Conservation (phyloP, 495 filamentous ascomycete genomes). For the Darksidea phi region DNA sequence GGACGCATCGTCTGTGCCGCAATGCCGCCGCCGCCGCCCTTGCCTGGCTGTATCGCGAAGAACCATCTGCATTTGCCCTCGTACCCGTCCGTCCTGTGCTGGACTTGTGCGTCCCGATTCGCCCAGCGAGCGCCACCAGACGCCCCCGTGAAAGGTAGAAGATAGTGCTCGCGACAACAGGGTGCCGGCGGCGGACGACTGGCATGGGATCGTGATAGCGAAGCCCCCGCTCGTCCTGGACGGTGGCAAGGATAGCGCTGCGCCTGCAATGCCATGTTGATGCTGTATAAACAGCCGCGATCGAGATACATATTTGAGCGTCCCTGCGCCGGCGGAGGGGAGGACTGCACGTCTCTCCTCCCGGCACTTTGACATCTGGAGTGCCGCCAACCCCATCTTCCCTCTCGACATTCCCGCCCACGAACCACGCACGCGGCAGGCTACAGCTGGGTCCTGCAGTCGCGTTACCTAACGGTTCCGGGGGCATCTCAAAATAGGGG, state of each 20-base stretch:
- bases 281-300: conserved; percentile 4
- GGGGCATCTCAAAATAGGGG: conserved; percentile 2
- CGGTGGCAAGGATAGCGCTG: conserved; percentile 24
- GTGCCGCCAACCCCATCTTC: too few species aligned
- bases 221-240: neutral
- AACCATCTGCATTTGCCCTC: too few species aligned
- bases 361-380: too few species aligned
- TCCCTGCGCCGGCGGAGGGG: conserved; percentile 24
- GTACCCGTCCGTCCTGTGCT: too few species aligned
- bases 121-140: conserved; percentile 20
- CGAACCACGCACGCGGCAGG: too few species aligned
- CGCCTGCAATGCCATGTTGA: conserved; percentile 21
- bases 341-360: neutral
- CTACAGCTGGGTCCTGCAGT: too few species aligned
- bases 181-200: conserved; percentile 5
- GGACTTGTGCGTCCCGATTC: neutral
- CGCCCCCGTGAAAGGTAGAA: conserved; percentile 19
- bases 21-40: conserved; percentile 8
- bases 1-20: neutral
- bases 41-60: neutral
- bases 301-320: conserved; percentile 27
- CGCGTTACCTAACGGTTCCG: too few species aligned
- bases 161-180: conserved; percentile 6
- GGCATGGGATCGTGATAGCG: neutral
- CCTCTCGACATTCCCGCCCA: too few species aligned